Conservation (phyloP, 2,329 filamentous ascomycete species). For the Sporothrix curviconia region DNA sequence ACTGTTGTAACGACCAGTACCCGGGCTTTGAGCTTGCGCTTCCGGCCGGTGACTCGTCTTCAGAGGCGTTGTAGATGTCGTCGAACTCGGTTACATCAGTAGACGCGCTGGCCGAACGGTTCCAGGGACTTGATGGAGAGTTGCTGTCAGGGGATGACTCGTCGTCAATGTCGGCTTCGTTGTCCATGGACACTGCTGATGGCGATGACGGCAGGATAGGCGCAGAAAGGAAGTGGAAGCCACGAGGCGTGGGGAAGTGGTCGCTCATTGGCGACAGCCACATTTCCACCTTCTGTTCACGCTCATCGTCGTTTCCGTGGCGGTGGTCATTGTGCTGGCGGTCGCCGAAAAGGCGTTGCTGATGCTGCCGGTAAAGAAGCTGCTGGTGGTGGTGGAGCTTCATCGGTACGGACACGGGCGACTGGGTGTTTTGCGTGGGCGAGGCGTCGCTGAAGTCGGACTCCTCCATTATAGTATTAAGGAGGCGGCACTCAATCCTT, state of each 20-base stretch:
- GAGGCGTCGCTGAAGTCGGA: slow-evolving; percentile 16
- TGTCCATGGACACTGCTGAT: slow-evolving; percentile 47
- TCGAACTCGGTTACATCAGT: slow-evolving; percentile 71
- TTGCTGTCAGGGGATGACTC: slow-evolving; percentile 29
- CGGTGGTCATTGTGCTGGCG: slow-evolving; percentile 26
- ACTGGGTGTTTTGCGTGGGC: slow-evolving; percentile 1
- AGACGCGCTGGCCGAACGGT: slow-evolving; percentile 46
- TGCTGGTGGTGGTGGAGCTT: slow-evolving; percentile 9
- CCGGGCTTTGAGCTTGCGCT: slow-evolving; percentile 39
- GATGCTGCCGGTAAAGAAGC: not conserved
- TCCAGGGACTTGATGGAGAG: slow-evolving; percentile 52
- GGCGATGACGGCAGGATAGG: slow-evolving; percentile 57
- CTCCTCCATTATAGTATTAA: slow-evolving; percentile 61
- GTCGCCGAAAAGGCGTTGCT: not conserved
- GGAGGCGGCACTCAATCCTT: slow-evolving; percentile 40
- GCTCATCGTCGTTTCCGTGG: slow-evolving; percentile 25
- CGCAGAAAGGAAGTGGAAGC: slow-evolving; percentile 57
- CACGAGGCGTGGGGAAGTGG: slow-evolving; percentile 67
- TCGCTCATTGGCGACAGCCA: slow-evolving; percentile 55
- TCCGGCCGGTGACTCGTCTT: slow-evolving; percentile 53
- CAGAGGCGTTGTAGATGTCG: slow-evolving; percentile 80
- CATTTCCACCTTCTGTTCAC: slow-evolving; percentile 45
- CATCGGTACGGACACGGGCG: slow-evolving; percentile 1
- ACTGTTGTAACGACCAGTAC: slow-evolving; percentile 30
- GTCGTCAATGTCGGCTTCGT: slow-evolving; percentile 24